Percentiles rank a stretch among this genome's conserved stretches.
These are phyloP conservation scores for Whalleya microplaca DNA, from an alignment of 2,329 filamentous ascomycete species.

Conservation along the genomic window DNA sequence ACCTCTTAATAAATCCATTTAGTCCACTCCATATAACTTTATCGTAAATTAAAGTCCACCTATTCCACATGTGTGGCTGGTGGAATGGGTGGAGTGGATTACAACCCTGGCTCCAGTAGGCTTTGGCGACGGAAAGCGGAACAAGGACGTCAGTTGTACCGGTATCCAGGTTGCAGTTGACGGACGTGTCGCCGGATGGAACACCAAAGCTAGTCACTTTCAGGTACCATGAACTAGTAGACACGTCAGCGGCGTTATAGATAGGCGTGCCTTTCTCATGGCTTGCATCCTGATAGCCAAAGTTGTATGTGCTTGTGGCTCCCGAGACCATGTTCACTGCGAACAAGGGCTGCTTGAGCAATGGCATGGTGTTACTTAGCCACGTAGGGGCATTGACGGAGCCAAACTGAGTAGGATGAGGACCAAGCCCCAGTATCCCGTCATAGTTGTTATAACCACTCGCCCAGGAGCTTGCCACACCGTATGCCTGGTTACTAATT, in stretches of 20 bases:
- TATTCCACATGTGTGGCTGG: no score
- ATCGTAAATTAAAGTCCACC: no score
- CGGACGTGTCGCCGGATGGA: background rate
- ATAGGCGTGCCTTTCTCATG: background rate
- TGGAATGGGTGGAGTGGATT: no score
- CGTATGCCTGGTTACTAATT: background rate
- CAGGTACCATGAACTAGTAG: background rate
- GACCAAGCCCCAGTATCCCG: background rate
- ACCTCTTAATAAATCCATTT: no score
- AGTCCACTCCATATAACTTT: no score
- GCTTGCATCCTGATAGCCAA: background rate
- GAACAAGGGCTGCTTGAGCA: background rate
- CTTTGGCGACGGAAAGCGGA: no score
- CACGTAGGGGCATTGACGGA: background rate
- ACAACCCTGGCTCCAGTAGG: background rate
- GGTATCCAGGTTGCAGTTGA: background rate
- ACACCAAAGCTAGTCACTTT: background rate
- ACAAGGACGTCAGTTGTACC: background rate
- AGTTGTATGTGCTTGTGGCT: background rate
- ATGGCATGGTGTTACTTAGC: background rate
- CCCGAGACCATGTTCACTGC: background rate
- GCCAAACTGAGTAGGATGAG: background rate
- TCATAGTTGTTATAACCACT: background rate
- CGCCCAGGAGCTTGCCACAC: background rate
- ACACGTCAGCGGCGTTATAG: background rate